A percentile compares a stretch with the other conserved stretches of the same genome.
These are phyloP conservation scores for Golubevia sp. DNA, from an alignment of 1,284 basidiomycete genomes.

Conservation along the genomic window DNA sequence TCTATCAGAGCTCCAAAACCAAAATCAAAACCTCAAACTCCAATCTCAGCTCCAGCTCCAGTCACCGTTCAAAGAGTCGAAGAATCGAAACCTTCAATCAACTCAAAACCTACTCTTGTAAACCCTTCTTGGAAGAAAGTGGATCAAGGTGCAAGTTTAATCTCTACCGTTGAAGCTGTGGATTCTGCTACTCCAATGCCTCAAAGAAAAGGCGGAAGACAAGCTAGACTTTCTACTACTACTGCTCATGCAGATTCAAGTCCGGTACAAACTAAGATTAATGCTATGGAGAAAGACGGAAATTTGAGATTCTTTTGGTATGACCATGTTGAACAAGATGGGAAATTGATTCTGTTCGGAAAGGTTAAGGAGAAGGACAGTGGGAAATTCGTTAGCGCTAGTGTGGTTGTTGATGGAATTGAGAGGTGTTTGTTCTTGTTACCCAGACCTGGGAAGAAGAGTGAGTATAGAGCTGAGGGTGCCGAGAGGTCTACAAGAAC, in stretches of 20 bases:
- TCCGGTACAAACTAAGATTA: conserved; percentile 21
- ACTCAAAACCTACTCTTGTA: background rate
- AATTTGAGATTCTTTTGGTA: conserved; percentile 57
- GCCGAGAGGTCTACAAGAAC: background rate
- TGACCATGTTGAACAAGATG: conserved; percentile 51
- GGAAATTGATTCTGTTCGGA: conserved; percentile 54
- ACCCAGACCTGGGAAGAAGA: conserved; percentile 66
- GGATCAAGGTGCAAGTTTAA: background rate
- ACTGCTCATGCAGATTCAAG: too few species aligned
- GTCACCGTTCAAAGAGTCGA: background rate
- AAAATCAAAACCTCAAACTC: too few species aligned
- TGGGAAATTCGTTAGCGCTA: conserved; percentile 79
- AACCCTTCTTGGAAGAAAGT: background rate
- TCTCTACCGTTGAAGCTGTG: background rate
- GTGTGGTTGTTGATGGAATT: conserved; percentile 81
- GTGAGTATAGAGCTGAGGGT: background rate
- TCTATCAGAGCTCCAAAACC: background rate
- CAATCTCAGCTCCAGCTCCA: background rate
- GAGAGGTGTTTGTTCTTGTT: conserved; percentile 93
- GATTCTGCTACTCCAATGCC: background rate
- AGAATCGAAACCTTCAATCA: background rate
- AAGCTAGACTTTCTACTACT: background rate
- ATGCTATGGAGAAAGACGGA: conserved; percentile 36
- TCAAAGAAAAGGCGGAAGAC: background rate
- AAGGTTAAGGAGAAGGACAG: conserved; percentile 53